Evolutionary conservation across 352 stramenopile species (phyloP).

Genomic region (Globisporangium ultimum): DNA sequence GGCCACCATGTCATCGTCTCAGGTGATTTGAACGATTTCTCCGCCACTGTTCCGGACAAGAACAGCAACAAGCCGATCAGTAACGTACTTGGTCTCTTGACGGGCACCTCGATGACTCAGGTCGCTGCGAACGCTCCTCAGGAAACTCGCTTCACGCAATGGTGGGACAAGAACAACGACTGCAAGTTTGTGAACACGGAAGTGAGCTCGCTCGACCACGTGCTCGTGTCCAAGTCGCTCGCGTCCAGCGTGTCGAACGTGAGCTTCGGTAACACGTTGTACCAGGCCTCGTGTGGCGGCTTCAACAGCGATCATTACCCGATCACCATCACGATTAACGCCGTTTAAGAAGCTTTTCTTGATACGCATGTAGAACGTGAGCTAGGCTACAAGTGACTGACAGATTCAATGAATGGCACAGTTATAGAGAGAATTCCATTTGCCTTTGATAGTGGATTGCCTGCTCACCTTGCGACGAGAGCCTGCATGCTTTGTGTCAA

Average conservation of each 20-base stretch:
- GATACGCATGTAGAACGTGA: background rate
- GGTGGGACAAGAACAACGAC: constrained; percentile 61
- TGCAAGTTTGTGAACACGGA: constrained; percentile 51
- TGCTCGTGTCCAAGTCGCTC: constrained; percentile 55
- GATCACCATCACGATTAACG: constrained; percentile 29
- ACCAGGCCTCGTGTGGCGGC: constrained; percentile 43
- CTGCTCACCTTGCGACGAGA: too few species aligned
- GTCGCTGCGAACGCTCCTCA: constrained; percentile 34
- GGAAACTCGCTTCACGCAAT: constrained; percentile 50
- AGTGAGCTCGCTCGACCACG: constrained; percentile 53
- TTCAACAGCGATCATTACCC: constrained; percentile 66
- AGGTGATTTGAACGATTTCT: constrained; percentile 72
- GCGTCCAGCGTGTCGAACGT: constrained; percentile 33
- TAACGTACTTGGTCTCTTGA: constrained; percentile 44
- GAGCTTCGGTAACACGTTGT: constrained; percentile 49
- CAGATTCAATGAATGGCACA: too few species aligned
- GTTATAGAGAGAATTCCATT: too few species aligned
- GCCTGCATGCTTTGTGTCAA: too few species aligned
- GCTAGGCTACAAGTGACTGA: too few species aligned
- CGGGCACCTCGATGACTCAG: constrained; percentile 41
- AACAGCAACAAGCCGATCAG: constrained; percentile 63
- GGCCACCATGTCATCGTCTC: constrained; percentile 63
- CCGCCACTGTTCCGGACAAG: constrained; percentile 40
- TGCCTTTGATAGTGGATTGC: too few species aligned
- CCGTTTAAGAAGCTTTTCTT: constrained; percentile 10